Conservation (phyloP, 1,284 basidiomycete genomes). For the Vanrija pseudolonga region DNA sequence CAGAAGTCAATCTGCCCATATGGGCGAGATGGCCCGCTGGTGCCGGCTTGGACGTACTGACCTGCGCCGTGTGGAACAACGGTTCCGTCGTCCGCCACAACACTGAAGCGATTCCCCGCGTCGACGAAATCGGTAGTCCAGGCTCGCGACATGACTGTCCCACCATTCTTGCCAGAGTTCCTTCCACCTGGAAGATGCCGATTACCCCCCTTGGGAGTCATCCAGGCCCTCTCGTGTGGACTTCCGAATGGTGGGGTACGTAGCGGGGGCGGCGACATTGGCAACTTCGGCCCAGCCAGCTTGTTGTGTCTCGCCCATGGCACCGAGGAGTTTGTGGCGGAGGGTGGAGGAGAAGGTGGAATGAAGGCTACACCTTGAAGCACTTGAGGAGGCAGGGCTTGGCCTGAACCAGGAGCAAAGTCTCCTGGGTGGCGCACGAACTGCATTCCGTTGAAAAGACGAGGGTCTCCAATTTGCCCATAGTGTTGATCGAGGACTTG, state of each 20-base stretch:
- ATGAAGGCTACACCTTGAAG: too few relatives aligned
- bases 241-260: not conserved
- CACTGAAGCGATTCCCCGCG: constrained; percentile 8
- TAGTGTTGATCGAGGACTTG: too few relatives aligned
- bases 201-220: too few relatives aligned
- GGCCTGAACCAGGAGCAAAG: too few relatives aligned
- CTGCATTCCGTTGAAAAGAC: too few relatives aligned
- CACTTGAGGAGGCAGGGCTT: too few relatives aligned
- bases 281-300: not conserved
- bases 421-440: too few relatives aligned
- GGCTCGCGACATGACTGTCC: constrained; percentile 1
- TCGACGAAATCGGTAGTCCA: constrained; percentile 31
- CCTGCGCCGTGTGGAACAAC: constrained; percentile 74
- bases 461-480: too few relatives aligned
- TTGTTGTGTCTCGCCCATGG: constrained; percentile 2
- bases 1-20: constrained; percentile 86
- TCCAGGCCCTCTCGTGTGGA: too few relatives aligned
- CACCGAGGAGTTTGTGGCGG: not conserved
- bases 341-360: not conserved
- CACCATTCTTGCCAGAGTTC: not conserved
- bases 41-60: constrained; percentile 75
- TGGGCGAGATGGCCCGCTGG: constrained; percentile 65
- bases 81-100: constrained; percentile 33
- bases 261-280: not conserved
- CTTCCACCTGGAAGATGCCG: not conserved